phyloP scores from a whole-genome alignment of 345 rosid species.

The Limnanthes douglasii region DNA sequence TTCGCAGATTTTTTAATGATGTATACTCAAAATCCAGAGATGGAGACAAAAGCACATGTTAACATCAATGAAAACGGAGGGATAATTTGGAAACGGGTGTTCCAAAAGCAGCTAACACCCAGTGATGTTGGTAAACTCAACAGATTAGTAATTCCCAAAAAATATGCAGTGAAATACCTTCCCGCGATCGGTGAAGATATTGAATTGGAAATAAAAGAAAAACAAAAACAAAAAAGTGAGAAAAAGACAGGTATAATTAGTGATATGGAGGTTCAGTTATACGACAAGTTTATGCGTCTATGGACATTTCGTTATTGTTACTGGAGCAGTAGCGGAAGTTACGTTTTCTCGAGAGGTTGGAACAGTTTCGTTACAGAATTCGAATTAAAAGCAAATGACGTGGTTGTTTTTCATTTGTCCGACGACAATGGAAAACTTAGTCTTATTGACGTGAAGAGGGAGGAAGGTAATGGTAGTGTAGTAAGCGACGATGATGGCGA shows the following conservation, averaged over 20 bases:
- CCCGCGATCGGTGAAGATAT: conserved; percentile 5
- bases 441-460: conserved; percentile 23
- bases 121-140: conserved; percentile 62
- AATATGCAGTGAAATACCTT: conserved; percentile 29
- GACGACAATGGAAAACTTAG: conserved; percentile 11
- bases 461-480: neutral
- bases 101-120: conserved; percentile 49
- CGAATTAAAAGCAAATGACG: conserved; percentile 21
- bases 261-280: conserved; percentile 23
- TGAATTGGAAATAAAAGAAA: too few relatives aligned
- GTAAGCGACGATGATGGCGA: neutral
- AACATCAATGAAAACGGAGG: conserved; percentile 3
- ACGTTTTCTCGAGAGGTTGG: conserved; percentile 70
- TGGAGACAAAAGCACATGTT: conserved; percentile 3
- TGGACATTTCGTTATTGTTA: conserved; percentile 62
- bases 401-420: conserved; percentile 23
- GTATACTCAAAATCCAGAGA: neutral
- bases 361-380: conserved; percentile 36
- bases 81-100: conserved; percentile 18
- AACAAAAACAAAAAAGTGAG: neutral
- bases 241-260: neutral
- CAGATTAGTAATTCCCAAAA: conserved; percentile 52
- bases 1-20: conserved; percentile 19
- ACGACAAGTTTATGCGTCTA: conserved; percentile 27
- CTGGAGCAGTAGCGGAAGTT: conserved; percentile 58